phyloP scores from a whole-genome alignment of 2,329 filamentous ascomycete species.

The Aurifilum marmelostoma region DNA sequence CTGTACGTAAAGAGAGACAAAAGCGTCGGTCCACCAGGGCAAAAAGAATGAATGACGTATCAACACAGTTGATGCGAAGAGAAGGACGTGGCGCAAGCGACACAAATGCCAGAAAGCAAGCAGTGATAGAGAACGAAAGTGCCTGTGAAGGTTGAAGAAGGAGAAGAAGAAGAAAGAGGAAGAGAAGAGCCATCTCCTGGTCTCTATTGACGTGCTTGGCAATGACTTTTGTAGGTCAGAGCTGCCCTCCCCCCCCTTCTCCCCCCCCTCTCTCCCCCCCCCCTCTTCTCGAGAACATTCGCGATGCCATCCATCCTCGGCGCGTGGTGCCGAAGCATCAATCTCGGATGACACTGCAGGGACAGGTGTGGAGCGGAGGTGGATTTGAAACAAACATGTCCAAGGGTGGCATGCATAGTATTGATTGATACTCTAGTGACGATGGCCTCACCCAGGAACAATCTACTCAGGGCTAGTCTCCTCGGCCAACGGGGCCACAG shows the following conservation, averaged over 20 bases:
- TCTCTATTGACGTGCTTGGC: constrained; percentile 7
- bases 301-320: constrained; percentile 15
- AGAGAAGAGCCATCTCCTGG: constrained; percentile 3
- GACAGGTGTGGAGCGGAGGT: constrained; percentile 11
- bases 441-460: background rate
- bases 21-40: constrained; percentile 22
- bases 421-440: background rate
- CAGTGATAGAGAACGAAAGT: constrained; percentile 18
- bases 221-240: constrained; percentile 13
- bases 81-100: constrained; percentile 26
- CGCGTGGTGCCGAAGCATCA: constrained; percentile 5
- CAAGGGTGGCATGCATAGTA: background rate
- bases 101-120: constrained; percentile 15
- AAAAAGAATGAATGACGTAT: constrained; percentile 27
- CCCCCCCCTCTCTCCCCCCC: background rate
- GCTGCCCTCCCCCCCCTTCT: too few species aligned
- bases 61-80: constrained; percentile 25
- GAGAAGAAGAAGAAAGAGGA: constrained; percentile 3
- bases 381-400: constrained; percentile 18
- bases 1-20: constrained; percentile 9
- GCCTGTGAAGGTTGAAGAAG: constrained; percentile 18
- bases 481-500: background rate
- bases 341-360: constrained; percentile 23
- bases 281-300: background rate
- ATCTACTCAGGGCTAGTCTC: background rate